Conservation (phyloP, 768 basidiomycete species). For the Termitomyces sp. region DNA sequence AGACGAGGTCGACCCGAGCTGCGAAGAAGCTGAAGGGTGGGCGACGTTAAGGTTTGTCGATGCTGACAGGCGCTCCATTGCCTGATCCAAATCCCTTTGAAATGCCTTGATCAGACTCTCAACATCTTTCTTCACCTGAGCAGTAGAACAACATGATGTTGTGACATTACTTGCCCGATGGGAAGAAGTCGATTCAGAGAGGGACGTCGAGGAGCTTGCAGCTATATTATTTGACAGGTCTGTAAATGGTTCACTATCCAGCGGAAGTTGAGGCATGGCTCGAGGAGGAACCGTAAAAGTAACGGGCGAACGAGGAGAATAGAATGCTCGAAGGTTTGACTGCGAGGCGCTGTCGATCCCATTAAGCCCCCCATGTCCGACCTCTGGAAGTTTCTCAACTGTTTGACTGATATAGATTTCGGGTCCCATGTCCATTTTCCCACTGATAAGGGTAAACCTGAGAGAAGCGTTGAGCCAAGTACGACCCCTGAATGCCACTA, state of each 20-base stretch:
- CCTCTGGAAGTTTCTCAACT: slow-evolving; percentile 6
- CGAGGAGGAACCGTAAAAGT: neutral
- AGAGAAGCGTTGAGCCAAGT: slow-evolving; percentile 55
- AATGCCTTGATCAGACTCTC: slow-evolving; percentile 42
- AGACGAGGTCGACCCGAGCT: neutral
- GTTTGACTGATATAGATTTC: neutral
- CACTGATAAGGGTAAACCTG: slow-evolving; percentile 57
- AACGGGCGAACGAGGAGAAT: slow-evolving; percentile 19
- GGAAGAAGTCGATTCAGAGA: slow-evolving; percentile 6
- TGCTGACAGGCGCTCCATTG: slow-evolving; percentile 22
- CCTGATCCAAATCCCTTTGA: slow-evolving; percentile 44
- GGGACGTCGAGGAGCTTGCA: neutral
- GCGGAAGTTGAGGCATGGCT: neutral
- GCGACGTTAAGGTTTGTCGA: neutral
- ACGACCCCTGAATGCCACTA: slow-evolving; percentile 43
- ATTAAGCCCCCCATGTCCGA: neutral
- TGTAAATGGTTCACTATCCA: neutral
- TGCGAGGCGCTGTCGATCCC: neutral
- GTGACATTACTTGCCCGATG: neutral
- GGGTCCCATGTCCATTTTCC: slow-evolving; percentile 20
- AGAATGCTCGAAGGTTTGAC: slow-evolving; percentile 14
- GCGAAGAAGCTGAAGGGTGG: neutral
- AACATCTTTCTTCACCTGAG: slow-evolving; percentile 45
- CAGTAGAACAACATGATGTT: slow-evolving; percentile 36
- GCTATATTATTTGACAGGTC: neutral